phyloP scores from a whole-genome alignment of 257 asterid genomes.

The Avicennia marina region DNA sequence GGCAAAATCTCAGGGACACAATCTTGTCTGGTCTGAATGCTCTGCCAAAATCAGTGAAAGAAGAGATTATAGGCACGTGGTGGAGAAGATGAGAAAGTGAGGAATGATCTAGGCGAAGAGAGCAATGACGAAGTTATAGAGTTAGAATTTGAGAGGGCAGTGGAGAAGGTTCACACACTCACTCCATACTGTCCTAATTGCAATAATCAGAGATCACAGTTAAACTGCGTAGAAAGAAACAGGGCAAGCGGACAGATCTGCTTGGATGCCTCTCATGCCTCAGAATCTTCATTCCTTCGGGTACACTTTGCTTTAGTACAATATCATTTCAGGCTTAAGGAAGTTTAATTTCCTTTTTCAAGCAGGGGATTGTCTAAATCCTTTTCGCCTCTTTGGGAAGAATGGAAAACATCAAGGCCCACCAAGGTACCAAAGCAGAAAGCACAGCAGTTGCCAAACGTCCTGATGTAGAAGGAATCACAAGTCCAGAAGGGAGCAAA shows the following conservation, averaged over 20 bases:
- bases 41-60: background rate
- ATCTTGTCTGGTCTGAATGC: background rate
- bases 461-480: slow-evolving; percentile 1
- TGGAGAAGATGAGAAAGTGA: slow-evolving; percentile 7
- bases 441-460: background rate
- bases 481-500: too few relatives aligned
- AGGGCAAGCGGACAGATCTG: slow-evolving; percentile 10
- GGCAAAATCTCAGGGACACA: background rate
- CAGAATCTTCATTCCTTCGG: slow-evolving; percentile 45
- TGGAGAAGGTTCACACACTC: slow-evolving; percentile 48
- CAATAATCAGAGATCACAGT: slow-evolving; percentile 44
- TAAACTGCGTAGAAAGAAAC: slow-evolving; percentile 43
- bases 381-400: slow-evolving; percentile 29
- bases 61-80: background rate
- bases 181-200: slow-evolving; percentile 62
- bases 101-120: slow-evolving; percentile 22
- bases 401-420: background rate
- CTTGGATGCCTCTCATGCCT: slow-evolving; percentile 65
- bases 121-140: slow-evolving; percentile 49
- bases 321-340: background rate
- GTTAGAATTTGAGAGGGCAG: slow-evolving; percentile 53
- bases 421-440: background rate
- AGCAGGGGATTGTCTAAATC: slow-evolving; percentile 42
- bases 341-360: background rate
- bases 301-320: slow-evolving; percentile 10